phyloP scores from a whole-genome alignment of 2,329 filamentous ascomycete species.

The Purpureocillium lavendulum region DNA sequence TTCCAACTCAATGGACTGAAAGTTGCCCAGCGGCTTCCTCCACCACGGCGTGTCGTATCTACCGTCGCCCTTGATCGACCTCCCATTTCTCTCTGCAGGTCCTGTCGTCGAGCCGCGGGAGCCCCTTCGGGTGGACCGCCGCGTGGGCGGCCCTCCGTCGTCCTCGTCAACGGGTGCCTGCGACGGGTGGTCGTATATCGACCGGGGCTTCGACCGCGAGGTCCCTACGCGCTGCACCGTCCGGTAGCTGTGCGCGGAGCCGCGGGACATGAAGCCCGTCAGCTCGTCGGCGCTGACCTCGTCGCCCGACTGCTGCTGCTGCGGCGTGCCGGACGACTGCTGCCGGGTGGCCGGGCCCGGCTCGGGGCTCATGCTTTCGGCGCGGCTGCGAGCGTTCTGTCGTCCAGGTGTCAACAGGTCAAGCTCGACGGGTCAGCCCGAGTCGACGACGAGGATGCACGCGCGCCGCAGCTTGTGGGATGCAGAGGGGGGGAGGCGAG shows the following conservation, averaged over 20 bases:
- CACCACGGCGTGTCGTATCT: conserved; percentile 35
- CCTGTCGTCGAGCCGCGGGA: background rate
- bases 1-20: conserved; percentile 65
- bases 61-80: conserved; percentile 7
- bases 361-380: conserved; percentile 27
- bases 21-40: conserved; percentile 35
- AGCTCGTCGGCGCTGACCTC: conserved; percentile 28
- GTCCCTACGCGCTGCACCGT: conserved; percentile 19
- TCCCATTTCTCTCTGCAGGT: conserved; percentile 1
- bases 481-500: too few relatives aligned
- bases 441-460: too few relatives aligned
- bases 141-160: background rate
- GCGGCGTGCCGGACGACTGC: background rate
- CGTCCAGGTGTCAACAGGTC: too few relatives aligned
- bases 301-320: conserved; percentile 3
- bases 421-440: too few relatives aligned
- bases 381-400: conserved; percentile 34
- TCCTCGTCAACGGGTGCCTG: conserved; percentile 9
- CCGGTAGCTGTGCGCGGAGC: conserved; percentile 29
- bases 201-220: conserved; percentile 2
- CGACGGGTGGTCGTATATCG: conserved; percentile 9
- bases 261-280: conserved; percentile 28
- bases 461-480: too few relatives aligned
- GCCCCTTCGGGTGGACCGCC: background rate
- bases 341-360: conserved; percentile 5